A percentile compares a stretch with the other conserved stretches of the same genome.
These are phyloP conservation scores for Boechera divaricarpa DNA, from an alignment of 345 rosid genomes.

Conservation along the genomic window DNA sequence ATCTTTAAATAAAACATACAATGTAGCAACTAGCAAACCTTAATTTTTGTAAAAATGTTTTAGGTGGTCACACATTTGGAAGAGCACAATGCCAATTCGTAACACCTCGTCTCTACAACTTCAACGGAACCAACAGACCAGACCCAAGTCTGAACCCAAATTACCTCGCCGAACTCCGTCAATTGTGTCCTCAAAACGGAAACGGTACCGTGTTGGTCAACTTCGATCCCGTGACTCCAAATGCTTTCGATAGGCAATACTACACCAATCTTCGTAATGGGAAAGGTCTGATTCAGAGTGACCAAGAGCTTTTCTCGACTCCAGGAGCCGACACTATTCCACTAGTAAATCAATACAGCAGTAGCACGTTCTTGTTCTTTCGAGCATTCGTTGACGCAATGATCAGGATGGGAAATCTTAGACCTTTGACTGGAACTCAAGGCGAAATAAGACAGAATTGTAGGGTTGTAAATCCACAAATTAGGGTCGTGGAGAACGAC, in stretches of 20 bases:
- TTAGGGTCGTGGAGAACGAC: constrained; percentile 22
- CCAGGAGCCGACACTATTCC: constrained; percentile 38
- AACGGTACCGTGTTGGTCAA: constrained; percentile 47
- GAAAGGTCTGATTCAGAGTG: constrained; percentile 40
- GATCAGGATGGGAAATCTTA: constrained; percentile 63
- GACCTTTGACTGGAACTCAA: constrained; percentile 47
- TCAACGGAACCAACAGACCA: constrained; percentile 48
- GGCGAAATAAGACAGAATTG: constrained; percentile 59
- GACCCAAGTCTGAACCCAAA: constrained; percentile 59
- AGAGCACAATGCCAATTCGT: constrained; percentile 57
- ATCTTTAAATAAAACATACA: not conserved
- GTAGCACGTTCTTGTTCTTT: constrained; percentile 48
- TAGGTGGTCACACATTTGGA: constrained; percentile 81
- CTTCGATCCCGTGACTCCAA: constrained; percentile 57
- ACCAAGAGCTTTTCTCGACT: constrained; percentile 48
- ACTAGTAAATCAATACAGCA: constrained; percentile 40
- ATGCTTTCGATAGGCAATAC: constrained; percentile 53
- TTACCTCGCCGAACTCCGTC: constrained; percentile 42
- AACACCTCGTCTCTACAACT: constrained; percentile 52
- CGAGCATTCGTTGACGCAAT: constrained; percentile 51
- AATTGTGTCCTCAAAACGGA: constrained; percentile 61
- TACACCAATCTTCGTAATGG: constrained; percentile 53
- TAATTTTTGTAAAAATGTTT: constrained; percentile 13
- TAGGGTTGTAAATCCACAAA: constrained; percentile 41
- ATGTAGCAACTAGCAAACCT: not conserved